Percentiles rank a stretch among this genome's conserved stretches.
Evolutionary conservation across 306 rosid genomes (phyloP).

Genomic region (Vicia sativa): DNA sequence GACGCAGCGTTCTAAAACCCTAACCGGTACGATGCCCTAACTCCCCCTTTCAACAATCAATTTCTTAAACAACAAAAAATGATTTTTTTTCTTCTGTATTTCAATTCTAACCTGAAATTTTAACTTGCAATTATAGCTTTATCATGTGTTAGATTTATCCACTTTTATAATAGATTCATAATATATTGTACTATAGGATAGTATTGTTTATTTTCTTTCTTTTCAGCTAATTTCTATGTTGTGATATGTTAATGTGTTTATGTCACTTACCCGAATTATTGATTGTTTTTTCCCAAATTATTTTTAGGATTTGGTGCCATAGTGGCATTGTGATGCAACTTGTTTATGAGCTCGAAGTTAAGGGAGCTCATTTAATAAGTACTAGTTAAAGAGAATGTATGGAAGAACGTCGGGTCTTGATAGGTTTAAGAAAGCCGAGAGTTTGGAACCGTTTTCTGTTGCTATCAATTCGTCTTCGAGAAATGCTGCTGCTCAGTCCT

Average conservation of each 20-base stretch:
- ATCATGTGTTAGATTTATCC: constrained; percentile 31
- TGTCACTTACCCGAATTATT: background rate
- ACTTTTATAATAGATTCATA: constrained; percentile 1
- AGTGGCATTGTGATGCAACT: constrained; percentile 42
- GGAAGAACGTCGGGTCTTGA: constrained; percentile 88
- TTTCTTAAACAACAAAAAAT: background rate
- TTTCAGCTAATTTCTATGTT: constrained; percentile 19
- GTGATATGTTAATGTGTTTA: background rate
- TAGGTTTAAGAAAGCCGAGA: constrained; percentile 94
- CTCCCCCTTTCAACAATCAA: constrained; percentile 8
- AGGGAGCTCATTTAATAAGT: constrained; percentile 38
- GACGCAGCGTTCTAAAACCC: constrained; percentile 47
- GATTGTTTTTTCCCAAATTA: background rate
- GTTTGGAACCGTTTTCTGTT: constrained; percentile 84
- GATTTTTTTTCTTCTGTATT: background rate
- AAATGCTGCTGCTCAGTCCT: constrained; percentile 43
- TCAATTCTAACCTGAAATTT: background rate
- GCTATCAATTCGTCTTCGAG: constrained; percentile 49
- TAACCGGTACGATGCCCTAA: constrained; percentile 44
- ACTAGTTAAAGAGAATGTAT: constrained; percentile 60
- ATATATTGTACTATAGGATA: background rate
- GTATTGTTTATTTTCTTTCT: background rate
- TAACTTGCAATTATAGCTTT: background rate
- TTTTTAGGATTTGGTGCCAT: constrained; percentile 36
- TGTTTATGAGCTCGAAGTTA: constrained; percentile 43